Conservation (phyloP, 2,329 filamentous ascomycete genomes). For the Pseudogymnoascus sp. region DNA sequence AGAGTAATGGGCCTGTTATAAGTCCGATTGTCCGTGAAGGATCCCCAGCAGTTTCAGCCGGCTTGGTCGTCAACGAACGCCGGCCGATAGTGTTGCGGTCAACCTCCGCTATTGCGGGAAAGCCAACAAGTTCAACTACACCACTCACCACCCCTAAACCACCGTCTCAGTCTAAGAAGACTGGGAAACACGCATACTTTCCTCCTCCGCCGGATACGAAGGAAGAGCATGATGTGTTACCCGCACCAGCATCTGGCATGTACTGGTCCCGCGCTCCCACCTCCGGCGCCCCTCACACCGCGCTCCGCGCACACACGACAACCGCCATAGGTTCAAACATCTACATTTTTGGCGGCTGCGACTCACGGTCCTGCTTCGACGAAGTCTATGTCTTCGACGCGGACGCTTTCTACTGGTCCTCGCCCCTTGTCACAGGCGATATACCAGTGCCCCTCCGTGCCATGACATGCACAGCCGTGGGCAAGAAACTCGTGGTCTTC, state of each 20-base stretch:
- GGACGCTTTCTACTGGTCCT: conserved; percentile 62
- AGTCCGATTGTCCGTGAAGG: background rate
- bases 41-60: conserved; percentile 21
- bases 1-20: background rate
- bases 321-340: conserved; percentile 59
- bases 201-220: conserved; percentile 50
- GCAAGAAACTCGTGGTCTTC: conserved; percentile 62
- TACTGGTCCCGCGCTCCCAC: conserved; percentile 61
- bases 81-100: conserved; percentile 42
- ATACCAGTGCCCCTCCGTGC: conserved; percentile 57
- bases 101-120: conserved; percentile 32
- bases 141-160: background rate
- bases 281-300: conserved; percentile 54
- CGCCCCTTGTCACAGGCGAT: conserved; percentile 56
- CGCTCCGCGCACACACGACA: conserved; percentile 58
- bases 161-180: conserved; percentile 14
- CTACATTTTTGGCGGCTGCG: conserved; percentile 62
- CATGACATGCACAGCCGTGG: conserved; percentile 65
- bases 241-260: conserved; percentile 61
- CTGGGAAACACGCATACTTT: conserved; percentile 39
- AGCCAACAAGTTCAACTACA: conserved; percentile 13
- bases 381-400: conserved; percentile 62
- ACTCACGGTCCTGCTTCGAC: conserved; percentile 59
- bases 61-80: conserved; percentile 22
- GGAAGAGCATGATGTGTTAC: conserved; percentile 50